Base-by-base conservation (phyloP, 208 protist species). In the Wallacemonas rigidus region DNA sequence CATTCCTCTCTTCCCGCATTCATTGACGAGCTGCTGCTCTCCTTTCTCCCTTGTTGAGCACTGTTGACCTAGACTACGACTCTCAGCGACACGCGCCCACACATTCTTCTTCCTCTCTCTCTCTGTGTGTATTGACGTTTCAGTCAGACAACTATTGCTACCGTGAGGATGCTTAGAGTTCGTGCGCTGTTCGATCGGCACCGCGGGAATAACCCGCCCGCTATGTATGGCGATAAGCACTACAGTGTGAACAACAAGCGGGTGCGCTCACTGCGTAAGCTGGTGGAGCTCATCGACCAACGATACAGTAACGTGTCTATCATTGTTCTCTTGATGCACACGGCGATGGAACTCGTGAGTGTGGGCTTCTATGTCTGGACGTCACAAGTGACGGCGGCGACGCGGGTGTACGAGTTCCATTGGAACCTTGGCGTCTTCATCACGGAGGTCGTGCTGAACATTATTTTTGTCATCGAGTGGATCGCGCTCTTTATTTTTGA, bases 401-500 rank as follows among this genome's bases (percentile, higher is more conserved):
- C n/a, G 9, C 72, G 71, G 36, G 53, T 86, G 47, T 43, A 61
- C 26, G 47, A 74, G 14, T 91, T 94, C 69, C 57, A 85, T 40
- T 94, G 89, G 87, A 73, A 75, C 69, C 38, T 78, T 2, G 55
- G 60, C 6, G 75, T 82, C 15, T 92, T 94, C 77, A 85, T 83
- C 53, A 74, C 77, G 15, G 86, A 92, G 71, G 79, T 91, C 11
- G 81, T 69, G 36, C 73, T 94, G 74, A 94, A 83, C 77, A 85
- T 88, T 62, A 86, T 94, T 39, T 94, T 94, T 57, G 79, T 94
- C 2, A 48, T 90, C 2, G 83, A 85, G 67, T 94, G 89, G 87
- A 43, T 87, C 36, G 67, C 69, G 15, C 70, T 94, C 41, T 87
- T 92, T 67, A 79, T 92, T 51, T 82, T 85, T 55, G 80, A 90